Evolutionary conservation across 164 flowering plant species (phyloP).

Genomic region (Kingdonia uniflora): DNA sequence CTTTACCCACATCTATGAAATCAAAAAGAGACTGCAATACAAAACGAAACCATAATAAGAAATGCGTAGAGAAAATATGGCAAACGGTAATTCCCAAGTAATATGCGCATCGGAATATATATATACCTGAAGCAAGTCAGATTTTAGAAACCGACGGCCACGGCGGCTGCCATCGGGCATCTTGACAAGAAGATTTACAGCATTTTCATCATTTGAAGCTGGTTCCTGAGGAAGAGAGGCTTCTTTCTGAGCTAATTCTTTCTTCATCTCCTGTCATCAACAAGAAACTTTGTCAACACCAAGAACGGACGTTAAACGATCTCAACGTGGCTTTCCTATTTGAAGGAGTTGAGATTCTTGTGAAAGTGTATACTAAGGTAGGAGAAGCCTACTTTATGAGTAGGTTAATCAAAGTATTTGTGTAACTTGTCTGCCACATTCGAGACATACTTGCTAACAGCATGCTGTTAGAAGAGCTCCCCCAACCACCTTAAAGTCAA

Average conservation of each 20-base stretch:
- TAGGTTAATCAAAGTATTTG: no score
- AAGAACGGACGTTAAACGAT: not conserved
- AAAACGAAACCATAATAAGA: slow-evolving; percentile 2
- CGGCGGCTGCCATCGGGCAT: slow-evolving; percentile 95
- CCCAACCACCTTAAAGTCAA: no score
- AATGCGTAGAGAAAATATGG: not conserved
- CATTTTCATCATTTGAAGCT: slow-evolving; percentile 59
- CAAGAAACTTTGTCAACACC: slow-evolving; percentile 7
- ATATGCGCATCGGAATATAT: not conserved
- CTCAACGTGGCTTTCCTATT: no score
- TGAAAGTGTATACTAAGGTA: no score
- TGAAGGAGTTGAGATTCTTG: no score
- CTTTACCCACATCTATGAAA: slow-evolving; percentile 78
- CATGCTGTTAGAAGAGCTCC: no score
- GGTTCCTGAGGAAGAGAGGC: slow-evolving; percentile 89
- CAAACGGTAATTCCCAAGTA: not conserved
- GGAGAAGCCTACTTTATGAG: no score
- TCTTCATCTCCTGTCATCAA: slow-evolving; percentile 63
- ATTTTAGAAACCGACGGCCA: slow-evolving; percentile 81
- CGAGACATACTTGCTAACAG: no score
- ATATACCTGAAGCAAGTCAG: slow-evolving; percentile 69
- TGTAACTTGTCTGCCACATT: no score
- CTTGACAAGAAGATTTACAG: slow-evolving; percentile 67
- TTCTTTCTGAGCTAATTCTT: slow-evolving; percentile 68
- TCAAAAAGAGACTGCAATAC: slow-evolving; percentile 71